phyloP scores from a whole-genome alignment of 2,329 filamentous ascomycete genomes.

The Verticillium alfalfae region DNA sequence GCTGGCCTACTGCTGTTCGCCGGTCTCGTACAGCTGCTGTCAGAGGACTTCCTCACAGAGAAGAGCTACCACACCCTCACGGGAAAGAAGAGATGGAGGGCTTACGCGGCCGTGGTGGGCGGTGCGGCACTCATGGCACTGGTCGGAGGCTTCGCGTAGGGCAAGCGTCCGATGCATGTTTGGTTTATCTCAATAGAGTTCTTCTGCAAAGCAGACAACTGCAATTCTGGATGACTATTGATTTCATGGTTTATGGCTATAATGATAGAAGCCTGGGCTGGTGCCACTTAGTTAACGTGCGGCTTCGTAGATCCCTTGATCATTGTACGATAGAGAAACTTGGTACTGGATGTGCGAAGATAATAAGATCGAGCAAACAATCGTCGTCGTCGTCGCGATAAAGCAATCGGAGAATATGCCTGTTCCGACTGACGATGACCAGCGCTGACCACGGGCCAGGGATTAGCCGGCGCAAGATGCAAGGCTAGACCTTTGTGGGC shows the following conservation, averaged over 20 bases:
- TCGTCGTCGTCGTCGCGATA: no score
- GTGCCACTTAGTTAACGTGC: not conserved
- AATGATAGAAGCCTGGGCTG: not conserved
- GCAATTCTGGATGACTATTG: not conserved
- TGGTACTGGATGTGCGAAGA: no score
- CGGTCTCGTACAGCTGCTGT: conserved; percentile 75
- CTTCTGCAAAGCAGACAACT: not conserved
- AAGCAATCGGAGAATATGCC: no score
- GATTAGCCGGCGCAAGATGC: not conserved
- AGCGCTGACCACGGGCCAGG: not conserved
- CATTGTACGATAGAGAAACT: not conserved
- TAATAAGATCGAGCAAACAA: no score
- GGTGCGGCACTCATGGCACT: conserved; percentile 66
- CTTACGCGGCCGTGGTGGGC: conserved; percentile 57
- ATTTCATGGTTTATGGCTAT: not conserved
- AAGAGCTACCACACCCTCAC: conserved; percentile 65
- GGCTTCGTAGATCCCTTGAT: not conserved
- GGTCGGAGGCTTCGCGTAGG: conserved; percentile 66
- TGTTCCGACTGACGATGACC: not conserved
- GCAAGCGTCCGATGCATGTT: not conserved
- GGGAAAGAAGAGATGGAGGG: conserved; percentile 55
- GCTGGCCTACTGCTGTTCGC: conserved; percentile 77
- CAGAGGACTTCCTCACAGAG: conserved; percentile 76
- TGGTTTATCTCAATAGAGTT: not conserved
- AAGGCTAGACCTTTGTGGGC: conserved; percentile 1